Percentiles rank a stretch among this genome's conserved stretches.
Conservation (phyloP, 495 filamentous ascomycete species). For the Penicillium salamii region DNA sequence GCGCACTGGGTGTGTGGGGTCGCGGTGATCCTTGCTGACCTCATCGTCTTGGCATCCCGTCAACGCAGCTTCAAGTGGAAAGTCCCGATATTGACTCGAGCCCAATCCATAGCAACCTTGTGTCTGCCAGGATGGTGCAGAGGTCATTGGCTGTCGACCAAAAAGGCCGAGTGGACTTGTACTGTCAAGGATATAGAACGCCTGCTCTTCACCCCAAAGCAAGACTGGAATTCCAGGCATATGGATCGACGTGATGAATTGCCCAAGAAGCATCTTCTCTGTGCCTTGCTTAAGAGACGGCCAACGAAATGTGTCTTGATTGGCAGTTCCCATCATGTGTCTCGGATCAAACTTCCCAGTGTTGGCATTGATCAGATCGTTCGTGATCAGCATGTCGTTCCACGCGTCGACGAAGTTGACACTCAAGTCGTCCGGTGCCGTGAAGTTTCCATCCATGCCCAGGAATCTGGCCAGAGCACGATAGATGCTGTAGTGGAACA, state of each 20-base stretch:
- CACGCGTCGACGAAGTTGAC: constrained; percentile 57
- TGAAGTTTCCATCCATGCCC: constrained; percentile 59
- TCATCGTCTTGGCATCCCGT: constrained; percentile 55
- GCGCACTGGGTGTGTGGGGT: constrained; percentile 62
- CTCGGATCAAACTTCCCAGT: constrained; percentile 66
- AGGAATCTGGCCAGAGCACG: constrained; percentile 63
- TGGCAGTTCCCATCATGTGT: constrained; percentile 66
- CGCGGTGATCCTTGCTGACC: constrained; percentile 64
- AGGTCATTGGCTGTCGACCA: constrained; percentile 63
- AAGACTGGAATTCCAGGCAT: constrained; percentile 67
- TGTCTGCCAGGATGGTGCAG: constrained; percentile 62
- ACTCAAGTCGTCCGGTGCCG: constrained; percentile 56
- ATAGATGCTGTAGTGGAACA: constrained; percentile 71
- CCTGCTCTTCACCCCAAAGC: constrained; percentile 72
- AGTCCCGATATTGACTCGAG: constrained; percentile 54
- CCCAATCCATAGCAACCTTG: constrained; percentile 64
- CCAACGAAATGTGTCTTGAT: constrained; percentile 77
- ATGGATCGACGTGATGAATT: constrained; percentile 60
- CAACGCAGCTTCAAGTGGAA: constrained; percentile 51
- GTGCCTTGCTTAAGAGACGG: constrained; percentile 56
- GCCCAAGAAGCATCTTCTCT: constrained; percentile 56
- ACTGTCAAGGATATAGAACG: constrained; percentile 63
- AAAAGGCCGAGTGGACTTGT: constrained; percentile 69
- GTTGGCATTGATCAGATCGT: constrained; percentile 63
- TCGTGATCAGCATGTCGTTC: constrained; percentile 55